Base-by-base conservation (phyloP, 1,284 basidiomycete genomes). In the Sanghuangporus sanghuang region DNA sequence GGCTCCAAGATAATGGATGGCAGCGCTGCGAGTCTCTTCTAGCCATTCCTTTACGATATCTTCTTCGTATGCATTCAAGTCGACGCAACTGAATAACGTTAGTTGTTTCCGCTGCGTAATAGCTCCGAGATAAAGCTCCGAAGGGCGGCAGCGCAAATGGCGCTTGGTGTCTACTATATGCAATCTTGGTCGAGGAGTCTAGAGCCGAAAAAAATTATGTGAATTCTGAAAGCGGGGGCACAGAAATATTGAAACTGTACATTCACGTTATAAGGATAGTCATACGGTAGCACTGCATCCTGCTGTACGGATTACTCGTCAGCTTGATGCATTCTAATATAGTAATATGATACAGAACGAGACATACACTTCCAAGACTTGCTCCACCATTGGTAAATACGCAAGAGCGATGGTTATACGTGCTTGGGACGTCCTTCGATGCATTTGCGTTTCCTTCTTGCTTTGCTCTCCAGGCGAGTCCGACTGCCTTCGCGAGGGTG, bases 301-400 rank as follows among this genome's bases (percentile, higher is more conserved):
- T 75, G 65, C 78, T 80, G 66, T 14, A 9, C 2, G 44, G n/a
- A n/a, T n/a, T 46, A 1, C 21, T 46, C 21, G 16, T 7, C 16
- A 46, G 6, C 3, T 32, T 32, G 27, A 11, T 32, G 49, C 9
- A 23, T 23, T 52, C 7, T 52, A 9, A 21, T 23, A 14, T 11
- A 27, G 3, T 1, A 35, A 35, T 23, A 23, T 23, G 50, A 44
- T 2, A 44, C 23, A 16, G 16, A 23, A 27, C 5, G 9, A 7
- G 27, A 69, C 76, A 65, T 55, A 82, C 81, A 72, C 81, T 78
- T 18, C 81, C 81, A 32, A 82, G 73, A 63, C 78, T 81, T 12
- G 80, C 79, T 7, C 79, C 81, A 1, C 76, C 77, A 65, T 78
- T 75, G 36, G 70, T 66, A 38, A 74, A 66, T 23, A 80, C 65